Percentiles rank a stretch among this genome's conserved stretches.
Evolutionary conservation across 139 green algal genomes (phyloP).

Genomic region (Chlorella sp.): DNA sequence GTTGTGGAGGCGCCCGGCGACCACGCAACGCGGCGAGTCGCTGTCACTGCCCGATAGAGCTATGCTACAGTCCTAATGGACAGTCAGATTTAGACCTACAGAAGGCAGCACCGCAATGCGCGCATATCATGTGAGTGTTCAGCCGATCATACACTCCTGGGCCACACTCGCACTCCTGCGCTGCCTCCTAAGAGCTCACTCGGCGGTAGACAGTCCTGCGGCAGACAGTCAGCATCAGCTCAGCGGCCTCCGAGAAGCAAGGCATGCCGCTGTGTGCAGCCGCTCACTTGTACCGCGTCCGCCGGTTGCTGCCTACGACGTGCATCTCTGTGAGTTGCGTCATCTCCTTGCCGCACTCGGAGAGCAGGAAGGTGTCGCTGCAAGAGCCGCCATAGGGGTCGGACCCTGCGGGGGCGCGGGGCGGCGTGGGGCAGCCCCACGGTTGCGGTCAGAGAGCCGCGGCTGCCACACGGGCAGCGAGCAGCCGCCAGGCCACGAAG

Average conservation of each 20-base stretch:
- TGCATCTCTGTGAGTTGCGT: constrained; percentile 35
- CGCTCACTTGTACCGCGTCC: constrained; percentile 25
- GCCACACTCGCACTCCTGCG: not conserved
- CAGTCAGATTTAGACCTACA: not conserved
- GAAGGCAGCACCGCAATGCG: not conserved
- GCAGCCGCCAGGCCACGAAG: too few species aligned
- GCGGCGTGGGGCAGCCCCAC: not conserved
- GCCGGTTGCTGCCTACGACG: not conserved
- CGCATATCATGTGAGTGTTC: not conserved
- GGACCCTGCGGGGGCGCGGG: constrained; percentile 10
- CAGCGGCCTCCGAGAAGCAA: not conserved
- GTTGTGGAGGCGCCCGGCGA: too few species aligned
- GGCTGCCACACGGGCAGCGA: too few species aligned
- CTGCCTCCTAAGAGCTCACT: not conserved
- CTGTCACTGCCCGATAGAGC: not conserved
- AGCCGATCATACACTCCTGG: not conserved
- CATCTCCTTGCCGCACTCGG: constrained; percentile 12
- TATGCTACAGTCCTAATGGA: not conserved
- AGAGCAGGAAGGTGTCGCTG: constrained; percentile 36
- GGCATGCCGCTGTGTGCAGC: not conserved
- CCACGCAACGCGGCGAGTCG: not conserved
- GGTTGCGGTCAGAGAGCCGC: too few species aligned
- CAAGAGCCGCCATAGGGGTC: constrained; percentile 30
- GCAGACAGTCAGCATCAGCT: not conserved
- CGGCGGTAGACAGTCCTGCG: constrained; percentile 16